Conservation (phyloP, 1,284 basidiomycete species). For the Fomitopsis pinicola region DNA sequence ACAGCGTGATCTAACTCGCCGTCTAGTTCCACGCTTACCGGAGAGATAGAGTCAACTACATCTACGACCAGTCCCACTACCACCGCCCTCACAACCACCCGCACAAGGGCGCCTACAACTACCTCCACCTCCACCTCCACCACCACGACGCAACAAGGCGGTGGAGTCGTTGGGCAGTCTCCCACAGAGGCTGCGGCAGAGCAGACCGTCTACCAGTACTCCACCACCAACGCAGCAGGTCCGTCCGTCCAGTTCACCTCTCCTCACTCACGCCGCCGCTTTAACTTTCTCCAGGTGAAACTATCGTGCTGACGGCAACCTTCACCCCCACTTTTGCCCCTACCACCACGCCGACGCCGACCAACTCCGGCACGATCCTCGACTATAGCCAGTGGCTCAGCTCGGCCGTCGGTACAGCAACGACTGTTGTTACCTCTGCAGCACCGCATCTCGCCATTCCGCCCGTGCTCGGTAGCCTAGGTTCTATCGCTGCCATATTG, state of each 20-base stretch:
- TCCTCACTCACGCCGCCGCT: not conserved
- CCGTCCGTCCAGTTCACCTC: conserved; percentile 22
- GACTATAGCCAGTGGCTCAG: conserved; percentile 50
- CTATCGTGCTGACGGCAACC: conserved; percentile 37
- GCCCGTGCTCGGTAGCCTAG: not conserved
- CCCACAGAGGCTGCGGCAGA: conserved; percentile 37
- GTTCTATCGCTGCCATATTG: not conserved
- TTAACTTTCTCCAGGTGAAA: conserved; percentile 23
- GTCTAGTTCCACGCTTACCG: conserved; percentile 2
- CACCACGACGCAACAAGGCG: conserved; percentile 20
- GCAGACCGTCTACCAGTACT: conserved; percentile 51
- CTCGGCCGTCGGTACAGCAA: conserved; percentile 35
- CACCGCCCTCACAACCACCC: conserved; percentile 12
- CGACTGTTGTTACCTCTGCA: conserved; percentile 19
- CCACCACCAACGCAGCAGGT: conserved; percentile 55
- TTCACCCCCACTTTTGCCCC: conserved; percentile 56
- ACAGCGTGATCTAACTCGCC: not conserved
- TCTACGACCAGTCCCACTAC: not conserved
- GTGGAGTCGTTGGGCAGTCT: conserved; percentile 29
- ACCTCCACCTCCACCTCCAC: conserved; percentile 24
- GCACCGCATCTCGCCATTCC: not conserved
- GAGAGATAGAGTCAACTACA: not conserved
- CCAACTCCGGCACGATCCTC: conserved; percentile 48
- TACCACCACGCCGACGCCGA: conserved; percentile 31
- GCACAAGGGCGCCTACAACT: conserved; percentile 21